These are phyloP conservation scores for Nannizzia gypsea DNA, from an alignment of 2,329 filamentous ascomycete species.

Conservation along the genomic window DNA sequence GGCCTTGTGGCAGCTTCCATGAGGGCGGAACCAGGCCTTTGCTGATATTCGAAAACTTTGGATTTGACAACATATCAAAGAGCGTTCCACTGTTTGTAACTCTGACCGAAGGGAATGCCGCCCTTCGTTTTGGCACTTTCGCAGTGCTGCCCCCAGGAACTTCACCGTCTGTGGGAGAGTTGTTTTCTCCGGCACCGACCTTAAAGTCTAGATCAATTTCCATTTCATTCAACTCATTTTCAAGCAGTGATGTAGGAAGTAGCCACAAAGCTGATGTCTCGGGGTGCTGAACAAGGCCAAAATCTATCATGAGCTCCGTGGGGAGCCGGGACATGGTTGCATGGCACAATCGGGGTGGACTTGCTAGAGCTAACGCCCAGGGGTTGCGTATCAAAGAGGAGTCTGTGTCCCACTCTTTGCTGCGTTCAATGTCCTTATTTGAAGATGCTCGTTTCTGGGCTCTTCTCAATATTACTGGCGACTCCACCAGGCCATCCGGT, in stretches of 20 bases:
- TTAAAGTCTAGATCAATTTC: background rate
- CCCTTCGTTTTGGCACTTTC: background rate
- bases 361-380: constrained; percentile 31
- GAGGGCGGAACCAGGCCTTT: constrained; percentile 24
- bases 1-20: constrained; percentile 25
- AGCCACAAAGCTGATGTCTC: constrained; percentile 22
- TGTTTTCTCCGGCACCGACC: background rate
- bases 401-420: constrained; percentile 13
- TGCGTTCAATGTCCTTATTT: constrained; percentile 17
- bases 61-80: background rate
- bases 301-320: constrained; percentile 24
- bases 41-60: constrained; percentile 4
- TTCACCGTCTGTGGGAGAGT: background rate
- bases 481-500: constrained; percentile 6
- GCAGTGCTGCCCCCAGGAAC: background rate
- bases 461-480: constrained; percentile 8
- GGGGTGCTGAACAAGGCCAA: constrained; percentile 25
- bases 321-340: constrained; percentile 26
- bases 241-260: constrained; percentile 24
- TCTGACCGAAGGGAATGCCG: background rate
- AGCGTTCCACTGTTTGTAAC: constrained; percentile 5
- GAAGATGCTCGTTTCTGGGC: constrained; percentile 6
- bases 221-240: constrained; percentile 20
- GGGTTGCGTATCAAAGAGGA: constrained; percentile 25
- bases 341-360: constrained; percentile 26